Conservation (phyloP, 257 asterid species). For the Solanum chiquidenum region DNA sequence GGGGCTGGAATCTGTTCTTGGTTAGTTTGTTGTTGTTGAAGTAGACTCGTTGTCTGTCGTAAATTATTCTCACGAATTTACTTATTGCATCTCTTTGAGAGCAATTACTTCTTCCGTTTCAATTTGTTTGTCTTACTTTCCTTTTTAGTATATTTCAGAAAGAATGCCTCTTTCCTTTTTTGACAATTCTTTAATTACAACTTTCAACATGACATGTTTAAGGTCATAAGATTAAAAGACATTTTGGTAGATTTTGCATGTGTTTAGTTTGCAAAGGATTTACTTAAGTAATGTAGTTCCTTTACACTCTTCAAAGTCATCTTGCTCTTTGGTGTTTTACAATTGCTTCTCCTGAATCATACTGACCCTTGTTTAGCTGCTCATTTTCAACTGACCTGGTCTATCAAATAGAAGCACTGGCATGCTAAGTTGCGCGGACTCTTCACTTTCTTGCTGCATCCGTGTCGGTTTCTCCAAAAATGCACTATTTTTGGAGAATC, state of each 20-base stretch:
- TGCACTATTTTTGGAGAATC: too few relatives aligned
- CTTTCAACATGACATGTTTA: not conserved
- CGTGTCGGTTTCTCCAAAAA: too few relatives aligned
- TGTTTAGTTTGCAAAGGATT: not conserved
- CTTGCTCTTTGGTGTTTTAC: not conserved
- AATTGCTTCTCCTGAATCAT: not conserved
- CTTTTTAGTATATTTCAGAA: not conserved
- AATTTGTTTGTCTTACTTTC: not conserved
- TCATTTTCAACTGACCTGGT: not conserved
- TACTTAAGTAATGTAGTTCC: not conserved
- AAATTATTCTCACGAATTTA: not conserved
- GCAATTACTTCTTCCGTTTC: not conserved
- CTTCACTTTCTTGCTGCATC: too few relatives aligned
- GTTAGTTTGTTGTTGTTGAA: not conserved
- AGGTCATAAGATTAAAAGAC: not conserved
- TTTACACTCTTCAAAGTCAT: not conserved
- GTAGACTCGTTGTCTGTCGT: not conserved
- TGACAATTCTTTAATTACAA: not conserved
- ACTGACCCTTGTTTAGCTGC: not conserved
- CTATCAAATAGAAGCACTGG: not conserved
- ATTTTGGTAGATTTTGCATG: not conserved
- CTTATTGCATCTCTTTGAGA: not conserved
- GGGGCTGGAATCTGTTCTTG: not conserved
- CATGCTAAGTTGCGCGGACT: not conserved
- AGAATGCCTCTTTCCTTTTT: not conserved